Percentiles rank a stretch among this genome's conserved stretches.
These are phyloP conservation scores for Tephrocybe sp. DNA, from an alignment of 768 basidiomycete genomes.

Conservation along the genomic window DNA sequence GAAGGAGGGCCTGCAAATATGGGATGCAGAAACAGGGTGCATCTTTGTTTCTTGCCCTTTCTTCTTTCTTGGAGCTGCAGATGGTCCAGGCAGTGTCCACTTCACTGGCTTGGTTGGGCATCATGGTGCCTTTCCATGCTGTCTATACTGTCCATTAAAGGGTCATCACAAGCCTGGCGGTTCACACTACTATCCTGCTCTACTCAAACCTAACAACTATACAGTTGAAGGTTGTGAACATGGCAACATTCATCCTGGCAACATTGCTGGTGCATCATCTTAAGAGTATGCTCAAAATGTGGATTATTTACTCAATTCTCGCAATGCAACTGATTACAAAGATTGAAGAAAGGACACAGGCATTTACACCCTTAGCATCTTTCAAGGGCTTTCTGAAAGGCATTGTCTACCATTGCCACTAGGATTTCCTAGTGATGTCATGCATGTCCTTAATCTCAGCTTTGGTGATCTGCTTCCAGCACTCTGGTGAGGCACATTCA, in stretches of 20 bases:
- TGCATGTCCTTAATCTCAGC: slow-evolving; percentile 1
- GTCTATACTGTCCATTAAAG: slow-evolving; percentile 26
- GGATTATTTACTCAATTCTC: slow-evolving; percentile 11
- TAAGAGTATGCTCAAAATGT: slow-evolving; percentile 18
- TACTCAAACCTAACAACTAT: slow-evolving; percentile 25
- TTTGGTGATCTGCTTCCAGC: not conserved
- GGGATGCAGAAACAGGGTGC: not conserved
- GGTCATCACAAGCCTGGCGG: slow-evolving; percentile 28
- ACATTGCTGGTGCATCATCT: not conserved
- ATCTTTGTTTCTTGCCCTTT: not conserved
- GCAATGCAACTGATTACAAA: slow-evolving; percentile 20
- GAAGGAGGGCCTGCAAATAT: slow-evolving; percentile 16
- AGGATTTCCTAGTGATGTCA: not conserved
- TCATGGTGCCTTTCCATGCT: slow-evolving; percentile 24
- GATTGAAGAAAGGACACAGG: not conserved
- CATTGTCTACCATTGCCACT: not conserved
- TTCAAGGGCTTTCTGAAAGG: not conserved
- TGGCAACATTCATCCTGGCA: slow-evolving; percentile 14
- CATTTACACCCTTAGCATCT: not conserved
- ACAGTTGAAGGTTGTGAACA: slow-evolving; percentile 22
- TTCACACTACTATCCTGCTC: slow-evolving; percentile 31
- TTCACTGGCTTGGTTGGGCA: not conserved
- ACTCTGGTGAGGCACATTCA: slow-evolving; percentile 30
- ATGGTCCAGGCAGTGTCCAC: not conserved
- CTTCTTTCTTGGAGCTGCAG: not conserved